These are phyloP conservation scores for Botrytis galanthina DNA, from an alignment of 2,329 filamentous ascomycete genomes.

Conservation along the genomic window DNA sequence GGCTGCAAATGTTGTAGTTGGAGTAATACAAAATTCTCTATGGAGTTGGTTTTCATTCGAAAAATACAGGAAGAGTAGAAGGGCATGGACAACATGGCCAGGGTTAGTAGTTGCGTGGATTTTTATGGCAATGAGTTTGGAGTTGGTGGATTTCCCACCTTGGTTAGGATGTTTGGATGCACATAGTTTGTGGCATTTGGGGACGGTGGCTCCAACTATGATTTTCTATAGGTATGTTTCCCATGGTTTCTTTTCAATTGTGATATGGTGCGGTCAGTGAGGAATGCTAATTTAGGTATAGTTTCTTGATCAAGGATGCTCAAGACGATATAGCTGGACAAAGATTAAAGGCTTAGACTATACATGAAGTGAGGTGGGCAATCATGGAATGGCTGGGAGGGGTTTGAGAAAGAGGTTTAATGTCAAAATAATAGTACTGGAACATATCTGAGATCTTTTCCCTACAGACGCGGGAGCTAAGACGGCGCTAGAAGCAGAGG, in stretches of 20 bases:
- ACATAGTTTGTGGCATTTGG: slow-evolving; percentile 92
- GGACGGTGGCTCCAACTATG: slow-evolving; percentile 82
- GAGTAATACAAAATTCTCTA: slow-evolving; percentile 74
- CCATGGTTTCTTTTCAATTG: no score
- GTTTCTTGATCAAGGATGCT: slow-evolving; percentile 83
- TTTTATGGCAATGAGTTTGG: slow-evolving; percentile 89
- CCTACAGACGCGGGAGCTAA: background rate
- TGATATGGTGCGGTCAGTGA: background rate
- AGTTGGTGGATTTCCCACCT: slow-evolving; percentile 91
- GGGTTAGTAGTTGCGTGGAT: slow-evolving; percentile 91
- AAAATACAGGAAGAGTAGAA: slow-evolving; percentile 68
- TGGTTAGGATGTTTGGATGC: slow-evolving; percentile 81
- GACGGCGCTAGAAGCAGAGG: background rate
- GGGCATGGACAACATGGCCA: slow-evolving; percentile 83
- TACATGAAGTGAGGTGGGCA: background rate
- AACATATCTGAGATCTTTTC: background rate
- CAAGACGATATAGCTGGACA: slow-evolving; percentile 75
- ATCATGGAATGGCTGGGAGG: background rate
- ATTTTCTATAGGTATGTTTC: slow-evolving; percentile 89
- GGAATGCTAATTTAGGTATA: slow-evolving; percentile 41
- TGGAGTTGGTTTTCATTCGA: slow-evolving; percentile 83
- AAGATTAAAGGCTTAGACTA: slow-evolving; percentile 65
- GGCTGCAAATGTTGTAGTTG: slow-evolving; percentile 84
- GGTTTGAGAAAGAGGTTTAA: background rate
- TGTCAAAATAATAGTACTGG: background rate